Base-by-base conservation (phyloP, 768 basidiomycete genomes). In the Hygrocybe punicea region DNA sequence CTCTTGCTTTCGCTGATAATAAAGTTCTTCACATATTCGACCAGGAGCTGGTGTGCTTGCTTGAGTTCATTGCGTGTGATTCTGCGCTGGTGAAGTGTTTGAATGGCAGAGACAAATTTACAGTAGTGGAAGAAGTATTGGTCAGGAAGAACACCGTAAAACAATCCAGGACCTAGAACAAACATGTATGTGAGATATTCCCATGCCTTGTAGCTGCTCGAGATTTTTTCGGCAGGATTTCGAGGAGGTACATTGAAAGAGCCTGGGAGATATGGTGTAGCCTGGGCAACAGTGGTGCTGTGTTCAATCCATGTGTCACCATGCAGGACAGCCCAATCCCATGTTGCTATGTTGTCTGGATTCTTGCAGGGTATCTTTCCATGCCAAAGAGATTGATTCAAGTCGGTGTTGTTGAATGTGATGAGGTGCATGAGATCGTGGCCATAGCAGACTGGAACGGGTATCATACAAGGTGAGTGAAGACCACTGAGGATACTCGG, bases 371-470 rank as follows among this genome's bases (percentile, higher is more conserved):
- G 23, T 0, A 74, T 40, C 0, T 65, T 69, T 0, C 69, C 73
- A 11, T 59, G 63, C 25, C 25, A 36, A 17, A 51, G 33, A 35
- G 21, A 14, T 4, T 7, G 16, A 34, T 25, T 13, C 1, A 80
- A 64, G 13, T 78, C 76, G 2, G 73, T 69, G 51, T 79, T 66
- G 17, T 69, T 70, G 50, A 76, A 56, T 6, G 56, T 55, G 4
- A 64, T 17, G 0, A 76, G 63, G 57, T 80, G 76, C 78, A 82
- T 82, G 1, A 71, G 16, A 57, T 82, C 78, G 1, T 13, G 9
- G 34, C 46, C 46, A 47, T 19, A 47, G 23, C 46, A 47, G 13
- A 14, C 46, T 47, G 46, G 72, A 34, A 0, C 67, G 63, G 50
- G 79, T 81, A 0, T 69, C 73, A 29, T 66, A 71, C 23, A 70